Base-by-base conservation (phyloP, 495 filamentous ascomycete genomes). In the Aspergillus panamensis region DNA sequence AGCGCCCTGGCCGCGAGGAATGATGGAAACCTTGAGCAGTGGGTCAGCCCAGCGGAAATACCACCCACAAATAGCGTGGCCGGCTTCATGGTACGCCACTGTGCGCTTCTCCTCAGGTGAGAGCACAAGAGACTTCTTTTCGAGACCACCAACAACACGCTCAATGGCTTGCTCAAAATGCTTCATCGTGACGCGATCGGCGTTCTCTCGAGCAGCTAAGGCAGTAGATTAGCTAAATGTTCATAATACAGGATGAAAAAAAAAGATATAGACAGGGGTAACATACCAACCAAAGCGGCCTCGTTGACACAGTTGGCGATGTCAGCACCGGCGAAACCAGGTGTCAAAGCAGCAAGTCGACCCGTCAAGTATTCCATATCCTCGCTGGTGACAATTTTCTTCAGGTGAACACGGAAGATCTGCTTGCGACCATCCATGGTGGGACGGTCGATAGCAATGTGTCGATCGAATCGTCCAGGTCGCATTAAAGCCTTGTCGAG, bases 291-390 rank as follows among this genome's bases (percentile, higher is more conserved):
- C 53, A 98, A 79, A 53, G 94, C 94, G 58, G 94, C 94, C 77
- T 98, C 94, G 70, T 98, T 98, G 55, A 95, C 90, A 69, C 90
- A 95, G 73, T 98, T 98, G 58, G 93, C 93, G 69, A 98, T 97
- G 70, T 98, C 94, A 53, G 94, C 94, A 70, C 94, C 94, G 58
- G 92, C 88, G 69, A 98, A 98, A 42, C 94, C 94, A 21, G 94
- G 95, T 8, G 94, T 98, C 62, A 97, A 73, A 48, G 95, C 91
- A 30, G 94, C 84, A 31, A 98, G 82, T 62, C 93, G 82, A 51
- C 95, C 95, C 57, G 87, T 85, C 44, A 97, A 71, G 70, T 90
- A 87, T 32, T 96, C 91, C 64, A 91, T 79, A 66, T 97, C 88
- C 66, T 95, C 94, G 51, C 83, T 81, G 20, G 92, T 97, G 40